These are phyloP conservation scores for Epichloe amarillans DNA, from an alignment of 2,329 filamentous ascomycete genomes.

Conservation along the genomic window DNA sequence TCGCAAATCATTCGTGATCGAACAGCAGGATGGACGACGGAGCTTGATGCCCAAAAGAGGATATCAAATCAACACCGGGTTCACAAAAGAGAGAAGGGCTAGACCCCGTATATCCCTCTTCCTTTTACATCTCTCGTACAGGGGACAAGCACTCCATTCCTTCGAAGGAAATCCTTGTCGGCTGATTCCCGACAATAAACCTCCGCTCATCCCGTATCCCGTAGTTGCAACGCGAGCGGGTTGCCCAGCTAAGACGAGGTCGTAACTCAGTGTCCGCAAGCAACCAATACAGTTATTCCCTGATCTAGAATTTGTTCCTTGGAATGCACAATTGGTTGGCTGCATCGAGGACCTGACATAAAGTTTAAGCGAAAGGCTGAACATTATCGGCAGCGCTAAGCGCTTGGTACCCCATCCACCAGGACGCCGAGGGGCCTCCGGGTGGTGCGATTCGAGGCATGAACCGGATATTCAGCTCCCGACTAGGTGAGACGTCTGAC, in stretches of 20 bases:
- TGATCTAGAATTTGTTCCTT: neutral
- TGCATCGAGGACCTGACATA: neutral
- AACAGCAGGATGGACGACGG: neutral
- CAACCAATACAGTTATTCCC: neutral
- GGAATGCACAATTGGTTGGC: neutral
- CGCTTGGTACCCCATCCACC: neutral
- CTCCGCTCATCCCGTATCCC: no score
- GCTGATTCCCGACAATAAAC: no score
- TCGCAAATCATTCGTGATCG: neutral
- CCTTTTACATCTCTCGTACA: no score
- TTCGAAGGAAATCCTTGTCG: no score
- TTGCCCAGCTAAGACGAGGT: neutral
- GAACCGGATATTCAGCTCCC: no score
- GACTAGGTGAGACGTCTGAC: no score
- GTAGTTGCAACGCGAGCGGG: no score
- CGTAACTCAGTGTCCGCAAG: neutral
- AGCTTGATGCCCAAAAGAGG: neutral
- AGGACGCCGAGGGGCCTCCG: neutral
- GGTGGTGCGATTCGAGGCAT: no score
- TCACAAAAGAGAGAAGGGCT: no score
- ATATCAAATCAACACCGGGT: neutral
- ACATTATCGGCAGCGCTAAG: neutral
- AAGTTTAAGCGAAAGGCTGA: neutral
- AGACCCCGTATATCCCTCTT: no score
- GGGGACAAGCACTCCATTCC: no score